A percentile compares a stretch with the other conserved stretches of the same genome.
phyloP scores from a whole-genome alignment of 2,329 filamentous ascomycete species.

The Clarireedia sp. region DNA sequence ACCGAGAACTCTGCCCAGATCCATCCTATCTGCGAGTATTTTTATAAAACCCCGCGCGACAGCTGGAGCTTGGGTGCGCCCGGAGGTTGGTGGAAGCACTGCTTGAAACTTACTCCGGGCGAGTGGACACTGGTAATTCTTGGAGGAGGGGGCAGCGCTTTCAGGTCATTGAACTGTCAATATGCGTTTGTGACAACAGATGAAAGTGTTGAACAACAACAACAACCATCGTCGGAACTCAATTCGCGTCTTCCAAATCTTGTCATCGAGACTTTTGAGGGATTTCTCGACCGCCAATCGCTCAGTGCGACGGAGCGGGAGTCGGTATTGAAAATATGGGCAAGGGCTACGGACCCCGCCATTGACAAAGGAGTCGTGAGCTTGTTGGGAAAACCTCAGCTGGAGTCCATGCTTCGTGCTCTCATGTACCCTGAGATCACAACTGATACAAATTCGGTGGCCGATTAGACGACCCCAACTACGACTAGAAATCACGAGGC shows the following conservation, averaged over 20 bases:
- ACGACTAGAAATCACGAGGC: background rate
- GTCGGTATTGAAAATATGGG: background rate
- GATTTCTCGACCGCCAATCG: background rate
- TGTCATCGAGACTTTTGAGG: background rate
- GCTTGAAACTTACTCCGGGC: background rate
- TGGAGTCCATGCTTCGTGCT: conserved; percentile 1
- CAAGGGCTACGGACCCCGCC: background rate
- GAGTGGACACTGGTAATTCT: background rate
- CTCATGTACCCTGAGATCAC: background rate
- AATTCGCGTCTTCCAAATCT: background rate
- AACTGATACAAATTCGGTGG: too few species aligned
- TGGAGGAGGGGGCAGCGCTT: background rate
- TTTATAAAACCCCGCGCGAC: background rate
- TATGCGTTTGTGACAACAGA: conserved; percentile 3
- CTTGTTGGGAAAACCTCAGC: background rate
- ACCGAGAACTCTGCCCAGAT: background rate
- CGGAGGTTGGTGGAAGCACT: background rate
- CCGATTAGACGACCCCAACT: too few species aligned
- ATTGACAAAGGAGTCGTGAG: background rate
- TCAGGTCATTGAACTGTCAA: background rate
- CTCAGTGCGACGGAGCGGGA: background rate
- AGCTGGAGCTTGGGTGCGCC: background rate
- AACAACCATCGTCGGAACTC: background rate
- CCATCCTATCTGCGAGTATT: background rate
- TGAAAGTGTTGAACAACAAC: background rate